Evolutionary conservation across 2,329 filamentous ascomycete genomes (phyloP).

Genomic region (Neonectria punicea): DNA sequence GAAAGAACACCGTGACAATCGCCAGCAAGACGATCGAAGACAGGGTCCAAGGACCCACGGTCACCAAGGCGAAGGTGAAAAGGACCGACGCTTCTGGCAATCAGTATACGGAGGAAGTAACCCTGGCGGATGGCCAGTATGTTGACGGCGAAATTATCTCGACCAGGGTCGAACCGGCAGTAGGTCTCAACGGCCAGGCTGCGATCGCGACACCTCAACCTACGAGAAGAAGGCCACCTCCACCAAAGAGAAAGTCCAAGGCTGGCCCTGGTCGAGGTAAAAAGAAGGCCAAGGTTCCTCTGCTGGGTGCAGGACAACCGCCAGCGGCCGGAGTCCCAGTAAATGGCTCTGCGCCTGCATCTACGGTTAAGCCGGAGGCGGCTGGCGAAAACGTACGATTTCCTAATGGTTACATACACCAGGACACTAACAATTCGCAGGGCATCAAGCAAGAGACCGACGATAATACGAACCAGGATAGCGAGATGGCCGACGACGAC

Average conservation of each 20-base stretch:
- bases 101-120: constrained; percentile 84
- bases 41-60: constrained; percentile 60
- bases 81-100: constrained; percentile 83
- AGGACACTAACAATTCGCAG: constrained; percentile 43
- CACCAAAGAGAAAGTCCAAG: constrained; percentile 84
- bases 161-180: constrained; percentile 63
- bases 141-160: constrained; percentile 85
- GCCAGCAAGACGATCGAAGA: constrained; percentile 62
- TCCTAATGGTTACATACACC: not conserved
- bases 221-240: constrained; percentile 72
- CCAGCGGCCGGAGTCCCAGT: constrained; percentile 45
- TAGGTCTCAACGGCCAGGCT: constrained; percentile 59
- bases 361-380: constrained; percentile 52
- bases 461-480: constrained; percentile 58
- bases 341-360: constrained; percentile 50
- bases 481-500: constrained; percentile 65
- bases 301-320: constrained; percentile 49
- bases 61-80: constrained; percentile 84
- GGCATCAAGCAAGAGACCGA: constrained; percentile 57
- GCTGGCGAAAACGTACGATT: constrained; percentile 48
- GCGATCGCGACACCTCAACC: constrained; percentile 56
- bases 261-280: constrained; percentile 78
- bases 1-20: constrained; percentile 69
- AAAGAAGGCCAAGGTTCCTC: constrained; percentile 76
- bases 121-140: constrained; percentile 80